Conservation (phyloP, 768 basidiomycete species). For the Kwoniella newhampshirensis region DNA sequence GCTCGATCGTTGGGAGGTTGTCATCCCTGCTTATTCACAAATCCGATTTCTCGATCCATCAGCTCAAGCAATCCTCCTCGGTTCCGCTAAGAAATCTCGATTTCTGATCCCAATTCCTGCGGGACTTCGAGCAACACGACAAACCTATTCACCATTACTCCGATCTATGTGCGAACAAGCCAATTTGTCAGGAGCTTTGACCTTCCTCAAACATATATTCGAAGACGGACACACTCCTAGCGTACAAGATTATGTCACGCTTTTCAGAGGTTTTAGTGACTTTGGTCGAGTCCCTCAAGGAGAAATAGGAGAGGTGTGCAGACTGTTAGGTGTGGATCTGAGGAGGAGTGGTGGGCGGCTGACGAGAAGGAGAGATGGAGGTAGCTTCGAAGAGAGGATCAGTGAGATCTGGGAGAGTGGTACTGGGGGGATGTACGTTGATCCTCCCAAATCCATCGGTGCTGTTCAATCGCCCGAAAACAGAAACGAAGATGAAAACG, state of each 20-base stretch:
- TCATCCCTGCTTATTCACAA: constrained; percentile 29
- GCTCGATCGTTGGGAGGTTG: constrained; percentile 28
- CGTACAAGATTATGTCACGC: constrained; percentile 35
- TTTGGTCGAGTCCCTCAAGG: constrained; percentile 23
- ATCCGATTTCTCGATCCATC: constrained; percentile 1
- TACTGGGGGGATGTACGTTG: background rate
- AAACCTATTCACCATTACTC: constrained; percentile 38
- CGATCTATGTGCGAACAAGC: constrained; percentile 28
- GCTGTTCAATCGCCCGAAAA: background rate
- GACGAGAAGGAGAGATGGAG: background rate
- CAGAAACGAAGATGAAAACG: background rate
- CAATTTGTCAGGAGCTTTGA: constrained; percentile 33
- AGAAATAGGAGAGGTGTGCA: background rate
- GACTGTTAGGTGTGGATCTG: constrained; percentile 7
- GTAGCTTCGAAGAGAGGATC: constrained; percentile 7
- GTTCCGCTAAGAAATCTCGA: constrained; percentile 2
- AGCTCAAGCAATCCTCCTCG: constrained; percentile 4
- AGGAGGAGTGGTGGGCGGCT: background rate
- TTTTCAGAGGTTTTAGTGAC: constrained; percentile 48
- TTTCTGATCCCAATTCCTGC: constrained; percentile 14
- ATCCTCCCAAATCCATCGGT: background rate
- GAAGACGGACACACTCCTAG: constrained; percentile 28
- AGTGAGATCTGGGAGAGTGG: constrained; percentile 25
- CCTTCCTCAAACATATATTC: constrained; percentile 40
- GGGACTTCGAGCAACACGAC: constrained; percentile 4